Evolutionary conservation across 2,329 filamentous ascomycete species (phyloP).

Genomic region (Paraphaeosphaeria minitans): DNA sequence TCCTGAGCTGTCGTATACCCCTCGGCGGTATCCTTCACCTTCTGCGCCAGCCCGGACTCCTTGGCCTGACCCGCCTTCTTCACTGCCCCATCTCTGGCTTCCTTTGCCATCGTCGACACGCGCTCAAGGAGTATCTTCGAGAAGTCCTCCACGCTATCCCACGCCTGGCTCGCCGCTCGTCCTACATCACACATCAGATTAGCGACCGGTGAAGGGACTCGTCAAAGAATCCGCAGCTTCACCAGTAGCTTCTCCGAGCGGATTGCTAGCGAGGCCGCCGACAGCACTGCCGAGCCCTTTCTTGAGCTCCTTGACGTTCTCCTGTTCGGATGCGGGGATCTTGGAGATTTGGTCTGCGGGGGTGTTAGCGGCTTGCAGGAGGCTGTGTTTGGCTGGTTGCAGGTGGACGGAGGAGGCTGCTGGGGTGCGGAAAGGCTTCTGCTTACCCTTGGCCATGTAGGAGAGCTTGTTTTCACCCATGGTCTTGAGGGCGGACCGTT

Average conservation of each 20-base stretch:
- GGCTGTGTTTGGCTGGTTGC: background rate
- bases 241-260: conserved; percentile 44
- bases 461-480: conserved; percentile 59
- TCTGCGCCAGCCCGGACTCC: background rate
- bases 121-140: conserved; percentile 27
- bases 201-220: conserved; percentile 46
- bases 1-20: background rate
- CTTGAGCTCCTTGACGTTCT: conserved; percentile 46
- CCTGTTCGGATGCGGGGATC: conserved; percentile 45
- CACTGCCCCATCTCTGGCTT: conserved; percentile 11
- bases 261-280: conserved; percentile 43
- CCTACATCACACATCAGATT: conserved; percentile 30
- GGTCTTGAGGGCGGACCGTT: conserved; percentile 54
- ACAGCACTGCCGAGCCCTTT: conserved; percentile 42
- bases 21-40: background rate
- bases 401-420: background rate
- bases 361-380: conserved; percentile 16
- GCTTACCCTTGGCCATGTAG: conserved; percentile 47
- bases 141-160: conserved; percentile 26
- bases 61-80: conserved; percentile 9
- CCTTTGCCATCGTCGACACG: conserved; percentile 25
- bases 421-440: background rate
- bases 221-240: conserved; percentile 44
- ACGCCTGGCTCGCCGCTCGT: conserved; percentile 30
- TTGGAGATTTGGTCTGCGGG: conserved; percentile 45